Conservation (phyloP, 805 yeast species). For the Lipomyces chichibuensis region DNA sequence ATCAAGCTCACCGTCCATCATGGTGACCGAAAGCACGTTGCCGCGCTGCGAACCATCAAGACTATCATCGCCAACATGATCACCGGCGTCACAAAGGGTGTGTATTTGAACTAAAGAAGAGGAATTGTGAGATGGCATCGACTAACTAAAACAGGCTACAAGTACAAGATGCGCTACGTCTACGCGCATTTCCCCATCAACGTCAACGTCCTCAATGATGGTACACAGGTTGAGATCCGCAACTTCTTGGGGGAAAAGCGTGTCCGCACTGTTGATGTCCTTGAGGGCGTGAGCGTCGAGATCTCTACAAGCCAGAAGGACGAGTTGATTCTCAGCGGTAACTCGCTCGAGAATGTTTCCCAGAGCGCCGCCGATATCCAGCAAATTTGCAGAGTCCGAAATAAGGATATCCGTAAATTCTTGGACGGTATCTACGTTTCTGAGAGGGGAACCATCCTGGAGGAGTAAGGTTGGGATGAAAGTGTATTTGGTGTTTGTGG, state of each 20-base stretch:
- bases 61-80: constrained; percentile 91
- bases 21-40: constrained; percentile 99
- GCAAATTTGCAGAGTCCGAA: constrained; percentile 97
- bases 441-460: constrained; percentile 85
- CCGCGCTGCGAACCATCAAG: constrained; percentile 98
- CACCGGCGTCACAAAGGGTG: constrained; percentile 98
- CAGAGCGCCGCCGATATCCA: constrained; percentile 98
- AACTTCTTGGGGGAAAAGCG: constrained; percentile 99
- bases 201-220: constrained; percentile 84
- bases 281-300: constrained; percentile 87
- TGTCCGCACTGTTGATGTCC: constrained; percentile 83
- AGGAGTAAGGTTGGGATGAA: constrained; percentile 48
- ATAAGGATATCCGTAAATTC: constrained; percentile 99
- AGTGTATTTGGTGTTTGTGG: not conserved
- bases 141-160: constrained; percentile 51
- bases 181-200: constrained; percentile 99
- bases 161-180: constrained; percentile 99
- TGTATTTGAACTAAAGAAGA: constrained; percentile 3
- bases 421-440: constrained; percentile 99
- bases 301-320: constrained; percentile 86
- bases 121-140: not conserved
- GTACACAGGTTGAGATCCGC: constrained; percentile 90
- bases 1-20: constrained; percentile 92
- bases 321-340: constrained; percentile 89
- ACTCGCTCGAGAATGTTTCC: constrained; percentile 96